Percentiles rank a stretch among this genome's conserved stretches.
These are phyloP conservation scores for Pythium biforme DNA, from an alignment of 352 stramenopile species.

Conservation along the genomic window DNA sequence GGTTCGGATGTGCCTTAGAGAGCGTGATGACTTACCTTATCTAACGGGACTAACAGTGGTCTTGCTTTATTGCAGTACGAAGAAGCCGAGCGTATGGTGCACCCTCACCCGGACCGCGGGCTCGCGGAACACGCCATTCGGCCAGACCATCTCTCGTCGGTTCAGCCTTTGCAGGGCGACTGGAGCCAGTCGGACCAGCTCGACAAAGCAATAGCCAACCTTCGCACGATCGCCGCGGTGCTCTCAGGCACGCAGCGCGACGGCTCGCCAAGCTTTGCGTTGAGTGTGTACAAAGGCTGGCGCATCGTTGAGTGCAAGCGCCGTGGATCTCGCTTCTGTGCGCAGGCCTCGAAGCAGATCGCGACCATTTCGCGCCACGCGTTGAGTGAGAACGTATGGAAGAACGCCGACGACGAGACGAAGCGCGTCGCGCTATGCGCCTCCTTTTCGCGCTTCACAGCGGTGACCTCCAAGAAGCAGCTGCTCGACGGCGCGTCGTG, in stretches of 20 bases:
- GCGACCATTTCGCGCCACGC: neutral
- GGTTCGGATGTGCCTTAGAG: slow-evolving; percentile 8
- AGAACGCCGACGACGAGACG: slow-evolving; percentile 9
- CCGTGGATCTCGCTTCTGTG: slow-evolving; percentile 7
- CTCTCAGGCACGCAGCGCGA: slow-evolving; percentile 2
- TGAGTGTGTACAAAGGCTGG: slow-evolving; percentile 21
- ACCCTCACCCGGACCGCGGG: neutral
- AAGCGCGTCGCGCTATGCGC: slow-evolving; percentile 11
- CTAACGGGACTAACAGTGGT: too few relatives aligned
- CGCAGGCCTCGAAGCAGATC: slow-evolving; percentile 13
- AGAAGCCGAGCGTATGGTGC: slow-evolving; percentile 7
- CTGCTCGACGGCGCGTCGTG: slow-evolving; percentile 2
- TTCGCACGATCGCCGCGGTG: neutral
- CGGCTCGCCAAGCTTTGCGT: neutral
- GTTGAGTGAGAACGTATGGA: slow-evolving; percentile 13
- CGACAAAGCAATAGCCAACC: slow-evolving; percentile 11
- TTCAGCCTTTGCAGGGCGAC: slow-evolving; percentile 1
- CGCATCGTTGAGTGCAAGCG: slow-evolving; percentile 13
- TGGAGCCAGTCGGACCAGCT: slow-evolving; percentile 8
- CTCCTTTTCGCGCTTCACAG: slow-evolving; percentile 6
- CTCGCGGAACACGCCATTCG: neutral
- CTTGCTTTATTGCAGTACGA: slow-evolving; percentile 4
- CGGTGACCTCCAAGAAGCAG: neutral
- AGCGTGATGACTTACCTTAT: too few relatives aligned
- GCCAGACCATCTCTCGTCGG: neutral